Percentiles rank a stretch among this genome's conserved stretches.
Evolutionary conservation across 192 early-diverging fungal species (phyloP).

Genomic region (Backusella circina): DNA sequence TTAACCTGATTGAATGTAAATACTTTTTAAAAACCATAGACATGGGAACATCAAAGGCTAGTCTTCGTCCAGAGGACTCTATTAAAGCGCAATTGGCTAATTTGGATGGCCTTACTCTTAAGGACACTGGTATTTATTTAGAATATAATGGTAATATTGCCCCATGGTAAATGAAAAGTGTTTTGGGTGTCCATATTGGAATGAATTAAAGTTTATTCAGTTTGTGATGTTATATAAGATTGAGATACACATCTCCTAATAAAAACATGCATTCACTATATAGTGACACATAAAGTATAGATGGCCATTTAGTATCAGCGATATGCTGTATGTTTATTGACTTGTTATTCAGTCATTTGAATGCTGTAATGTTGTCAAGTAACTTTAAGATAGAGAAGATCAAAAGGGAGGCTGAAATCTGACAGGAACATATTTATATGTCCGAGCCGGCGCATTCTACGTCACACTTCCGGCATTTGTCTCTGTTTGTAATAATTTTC

Average conservation of each 20-base stretch:
- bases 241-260: no score
- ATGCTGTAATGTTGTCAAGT: no score
- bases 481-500: neutral
- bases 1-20: no score
- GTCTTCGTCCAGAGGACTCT: neutral
- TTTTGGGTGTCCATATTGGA: no score
- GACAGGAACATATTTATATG: neutral
- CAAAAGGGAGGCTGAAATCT: neutral
- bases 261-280: no score
- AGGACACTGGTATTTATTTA: slow-evolving; percentile 9
- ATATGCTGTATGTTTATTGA: no score
- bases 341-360: no score
- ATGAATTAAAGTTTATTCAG: neutral
- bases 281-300: no score
- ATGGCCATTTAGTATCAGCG: no score
- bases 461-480: neutral
- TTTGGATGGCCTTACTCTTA: slow-evolving; percentile 1
- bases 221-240: no score
- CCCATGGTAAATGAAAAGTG: slow-evolving; percentile 11
- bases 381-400: no score
- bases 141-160: slow-evolving; percentile 12
- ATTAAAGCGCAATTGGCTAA: slow-evolving; percentile 1
- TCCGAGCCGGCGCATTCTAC: neutral
- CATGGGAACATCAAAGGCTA: slow-evolving; percentile 5
- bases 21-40: neutral